A percentile compares a stretch with the other conserved stretches of the same genome.
Conservation (phyloP, 2,329 filamentous ascomycete species). For the Rhinocladiella similis region DNA sequence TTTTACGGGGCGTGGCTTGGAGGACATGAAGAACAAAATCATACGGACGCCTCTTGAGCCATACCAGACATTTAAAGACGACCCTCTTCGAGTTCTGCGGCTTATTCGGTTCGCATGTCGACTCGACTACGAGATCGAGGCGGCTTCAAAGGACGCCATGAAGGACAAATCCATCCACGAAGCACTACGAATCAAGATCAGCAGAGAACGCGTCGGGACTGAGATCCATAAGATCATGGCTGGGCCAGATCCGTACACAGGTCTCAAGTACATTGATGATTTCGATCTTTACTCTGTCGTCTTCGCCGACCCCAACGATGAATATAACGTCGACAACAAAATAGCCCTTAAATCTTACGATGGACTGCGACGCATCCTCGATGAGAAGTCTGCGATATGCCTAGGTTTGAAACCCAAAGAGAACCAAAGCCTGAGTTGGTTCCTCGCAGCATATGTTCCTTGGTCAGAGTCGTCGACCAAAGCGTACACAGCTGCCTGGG, state of each 20-base stretch:
- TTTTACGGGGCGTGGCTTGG: constrained; percentile 71
- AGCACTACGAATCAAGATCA: constrained; percentile 84
- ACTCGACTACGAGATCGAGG: constrained; percentile 75
- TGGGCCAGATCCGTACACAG: constrained; percentile 47
- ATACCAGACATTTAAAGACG: constrained; percentile 89
- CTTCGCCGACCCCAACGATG: constrained; percentile 24
- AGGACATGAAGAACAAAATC: constrained; percentile 69
- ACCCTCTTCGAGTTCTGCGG: constrained; percentile 82
- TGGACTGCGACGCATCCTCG: constrained; percentile 16
- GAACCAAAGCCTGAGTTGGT: constrained; percentile 26
- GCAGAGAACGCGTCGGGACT: constrained; percentile 80
- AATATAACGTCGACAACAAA: background rate
- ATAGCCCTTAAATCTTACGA: constrained; percentile 18
- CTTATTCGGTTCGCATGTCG: constrained; percentile 88
- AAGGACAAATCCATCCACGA: constrained; percentile 72
- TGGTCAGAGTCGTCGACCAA: constrained; percentile 15
- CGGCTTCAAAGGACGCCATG: constrained; percentile 71
- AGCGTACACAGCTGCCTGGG: constrained; percentile 27
- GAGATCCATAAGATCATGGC: constrained; percentile 91
- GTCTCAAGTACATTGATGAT: constrained; percentile 26
- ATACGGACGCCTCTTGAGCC: constrained; percentile 87
- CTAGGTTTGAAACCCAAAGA: constrained; percentile 23
- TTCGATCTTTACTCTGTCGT: constrained; percentile 27
- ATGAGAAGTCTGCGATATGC: constrained; percentile 22
- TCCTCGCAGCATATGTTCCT: constrained; percentile 30